Evolutionary conservation across 805 yeast species (phyloP).

Genomic region (Millerago galiae): DNA sequence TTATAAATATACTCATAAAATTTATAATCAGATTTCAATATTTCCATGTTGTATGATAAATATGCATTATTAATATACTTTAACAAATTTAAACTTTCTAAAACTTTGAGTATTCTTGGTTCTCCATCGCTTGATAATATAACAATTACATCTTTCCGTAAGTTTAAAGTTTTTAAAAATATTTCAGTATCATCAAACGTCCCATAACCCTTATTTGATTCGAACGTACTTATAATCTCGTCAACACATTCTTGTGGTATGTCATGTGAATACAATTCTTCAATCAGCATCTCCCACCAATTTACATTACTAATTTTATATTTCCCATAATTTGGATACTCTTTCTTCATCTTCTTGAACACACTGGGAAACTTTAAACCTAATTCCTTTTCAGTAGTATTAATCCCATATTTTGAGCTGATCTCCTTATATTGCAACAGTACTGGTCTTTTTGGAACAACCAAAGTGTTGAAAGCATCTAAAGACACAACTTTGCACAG

Average conservation of each 20-base stretch:
- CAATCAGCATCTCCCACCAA: conserved; percentile 59
- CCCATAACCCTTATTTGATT: conserved; percentile 46
- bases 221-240: conserved; percentile 42
- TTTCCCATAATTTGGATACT: conserved; percentile 63
- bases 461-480: conserved; percentile 65
- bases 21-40: conserved; percentile 42
- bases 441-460: conserved; percentile 49
- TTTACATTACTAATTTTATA: conserved; percentile 23
- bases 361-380: conserved; percentile 24
- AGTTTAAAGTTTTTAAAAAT: conserved; percentile 27
- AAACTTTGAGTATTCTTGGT: conserved; percentile 38
- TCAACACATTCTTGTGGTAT: conserved; percentile 21
- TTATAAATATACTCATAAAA: conserved; percentile 39
- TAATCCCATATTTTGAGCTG: conserved; percentile 39
- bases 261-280: conserved; percentile 31
- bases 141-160: conserved; percentile 28
- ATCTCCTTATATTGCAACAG: conserved; percentile 46
- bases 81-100: conserved; percentile 40
- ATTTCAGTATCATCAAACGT: conserved; percentile 49
- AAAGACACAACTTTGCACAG: conserved; percentile 47
- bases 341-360: conserved; percentile 29
- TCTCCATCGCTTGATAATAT: conserved; percentile 60
- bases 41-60: conserved; percentile 51
- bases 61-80: conserved; percentile 38
- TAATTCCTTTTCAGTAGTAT: conserved; percentile 22